phyloP scores from a whole-genome alignment of 139 green algal species.

The Spirogloea muscicola region DNA sequence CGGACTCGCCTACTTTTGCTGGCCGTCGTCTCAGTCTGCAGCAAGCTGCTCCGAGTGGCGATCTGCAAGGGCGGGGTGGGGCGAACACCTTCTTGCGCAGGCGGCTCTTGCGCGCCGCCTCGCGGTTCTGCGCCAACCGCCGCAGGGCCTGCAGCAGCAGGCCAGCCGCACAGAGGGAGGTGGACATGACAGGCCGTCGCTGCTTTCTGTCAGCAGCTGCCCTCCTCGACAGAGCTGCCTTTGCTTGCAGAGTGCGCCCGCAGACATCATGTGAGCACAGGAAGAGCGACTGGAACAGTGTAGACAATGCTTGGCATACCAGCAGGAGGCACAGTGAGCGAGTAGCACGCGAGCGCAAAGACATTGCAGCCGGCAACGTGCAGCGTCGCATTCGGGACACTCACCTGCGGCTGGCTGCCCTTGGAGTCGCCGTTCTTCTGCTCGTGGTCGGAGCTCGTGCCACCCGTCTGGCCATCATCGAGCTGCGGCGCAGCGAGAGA shows the following conservation, averaged over 20 bases:
- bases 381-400: not conserved
- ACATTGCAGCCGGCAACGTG: too few relatives aligned
- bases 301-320: not conserved
- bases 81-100: constrained; percentile 33
- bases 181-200: not conserved
- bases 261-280: not conserved
- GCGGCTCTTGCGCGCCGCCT: constrained; percentile 38
- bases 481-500: too few relatives aligned
- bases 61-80: not conserved
- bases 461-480: too few relatives aligned
- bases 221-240: too few relatives aligned
- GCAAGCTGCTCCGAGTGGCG: not conserved
- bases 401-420: not conserved
- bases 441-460: constrained; percentile 4
- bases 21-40: not conserved
- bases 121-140: constrained; percentile 41
- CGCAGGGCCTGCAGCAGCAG: constrained; percentile 21
- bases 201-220: not conserved
- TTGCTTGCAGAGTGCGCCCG: not conserved
- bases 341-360: not conserved
- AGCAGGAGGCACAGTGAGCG: not conserved
- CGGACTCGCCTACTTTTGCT: not conserved
- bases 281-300: not conserved
- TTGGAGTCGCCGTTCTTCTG: constrained; percentile 10
- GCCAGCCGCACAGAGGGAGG: not conserved